Conservation (phyloP, 2,329 filamentous ascomycete genomes). For the Nothomitra cinnamomea region DNA sequence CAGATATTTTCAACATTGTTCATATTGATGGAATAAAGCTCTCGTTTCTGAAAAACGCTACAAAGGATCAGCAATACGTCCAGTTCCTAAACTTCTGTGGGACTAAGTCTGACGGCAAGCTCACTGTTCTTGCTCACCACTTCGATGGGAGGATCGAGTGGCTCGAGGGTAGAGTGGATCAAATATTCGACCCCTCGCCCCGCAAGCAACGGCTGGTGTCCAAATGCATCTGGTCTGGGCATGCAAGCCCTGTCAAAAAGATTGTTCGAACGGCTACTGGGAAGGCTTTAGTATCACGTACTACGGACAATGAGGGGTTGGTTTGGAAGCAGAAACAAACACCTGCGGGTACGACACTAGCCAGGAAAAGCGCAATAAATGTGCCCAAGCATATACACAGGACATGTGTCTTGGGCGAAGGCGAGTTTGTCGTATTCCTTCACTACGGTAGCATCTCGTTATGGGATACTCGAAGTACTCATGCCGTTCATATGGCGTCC, state of each 20-base stretch:
- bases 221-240: constrained; percentile 63
- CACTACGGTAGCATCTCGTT: constrained; percentile 53
- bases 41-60: constrained; percentile 20
- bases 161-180: constrained; percentile 60
- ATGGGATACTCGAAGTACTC: constrained; percentile 56
- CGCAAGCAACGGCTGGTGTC: constrained; percentile 40
- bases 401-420: constrained; percentile 61
- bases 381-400: constrained; percentile 58
- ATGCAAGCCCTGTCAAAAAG: constrained; percentile 64
- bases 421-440: constrained; percentile 65
- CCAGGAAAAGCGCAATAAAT: constrained; percentile 50
- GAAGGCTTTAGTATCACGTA: constrained; percentile 63
- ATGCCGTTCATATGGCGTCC: constrained; percentile 41
- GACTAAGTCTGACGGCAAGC: constrained; percentile 37
- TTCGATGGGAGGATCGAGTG: constrained; percentile 76
- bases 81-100: constrained; percentile 41
- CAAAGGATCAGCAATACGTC: constrained; percentile 13
- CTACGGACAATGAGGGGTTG: constrained; percentile 59
- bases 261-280: constrained; percentile 76
- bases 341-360: constrained; percentile 35
- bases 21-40: constrained; percentile 46
- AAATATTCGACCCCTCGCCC: constrained; percentile 59
- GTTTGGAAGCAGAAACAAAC: constrained; percentile 58
- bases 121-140: constrained; percentile 63
- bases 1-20: constrained; percentile 70